Conservation (phyloP, 352 stramenopile species). For the Globisporangium ultimum region DNA sequence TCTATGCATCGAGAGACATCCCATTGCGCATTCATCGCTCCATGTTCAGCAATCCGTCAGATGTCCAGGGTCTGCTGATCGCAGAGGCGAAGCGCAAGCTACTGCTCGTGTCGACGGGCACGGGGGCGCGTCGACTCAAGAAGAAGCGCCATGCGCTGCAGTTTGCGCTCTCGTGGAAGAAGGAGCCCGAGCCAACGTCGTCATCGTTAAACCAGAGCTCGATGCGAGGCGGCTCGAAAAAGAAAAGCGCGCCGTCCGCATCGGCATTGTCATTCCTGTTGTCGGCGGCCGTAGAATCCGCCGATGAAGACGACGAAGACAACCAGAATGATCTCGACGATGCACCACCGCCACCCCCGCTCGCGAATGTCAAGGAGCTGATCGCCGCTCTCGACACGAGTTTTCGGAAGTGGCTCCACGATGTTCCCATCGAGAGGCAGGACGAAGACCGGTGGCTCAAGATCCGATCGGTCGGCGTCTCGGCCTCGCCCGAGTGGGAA, state of each 20-base stretch:
- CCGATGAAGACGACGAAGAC: constrained; percentile 66
- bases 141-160: constrained; percentile 84
- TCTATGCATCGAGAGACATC: constrained; percentile 48
- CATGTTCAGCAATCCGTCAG: constrained; percentile 77
- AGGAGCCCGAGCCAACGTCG: constrained; percentile 38
- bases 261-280: constrained; percentile 81
- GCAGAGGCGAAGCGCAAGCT: constrained; percentile 80
- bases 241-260: constrained; percentile 58
- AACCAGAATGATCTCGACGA: constrained; percentile 25
- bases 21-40: constrained; percentile 82
- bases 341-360: constrained; percentile 9
- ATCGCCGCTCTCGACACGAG: constrained; percentile 37
- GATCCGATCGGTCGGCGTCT: constrained; percentile 62
- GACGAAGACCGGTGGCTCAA: constrained; percentile 71
- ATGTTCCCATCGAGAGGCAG: constrained; percentile 50
- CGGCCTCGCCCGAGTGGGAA: constrained; percentile 73
- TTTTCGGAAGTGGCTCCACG: constrained; percentile 62
- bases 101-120: constrained; percentile 64
- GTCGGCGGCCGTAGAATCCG: constrained; percentile 62
- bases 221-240: constrained; percentile 46
- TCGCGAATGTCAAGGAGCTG: constrained; percentile 55
- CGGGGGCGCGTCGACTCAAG: constrained; percentile 68
- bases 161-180: constrained; percentile 84
- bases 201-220: constrained; percentile 10
- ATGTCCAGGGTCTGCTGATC: constrained; percentile 75